Percentiles rank a stretch among this genome's conserved stretches.
These are phyloP conservation scores for Chaetomidium leptoderma DNA, from an alignment of 495 filamentous ascomycete species.

Conservation along the genomic window DNA sequence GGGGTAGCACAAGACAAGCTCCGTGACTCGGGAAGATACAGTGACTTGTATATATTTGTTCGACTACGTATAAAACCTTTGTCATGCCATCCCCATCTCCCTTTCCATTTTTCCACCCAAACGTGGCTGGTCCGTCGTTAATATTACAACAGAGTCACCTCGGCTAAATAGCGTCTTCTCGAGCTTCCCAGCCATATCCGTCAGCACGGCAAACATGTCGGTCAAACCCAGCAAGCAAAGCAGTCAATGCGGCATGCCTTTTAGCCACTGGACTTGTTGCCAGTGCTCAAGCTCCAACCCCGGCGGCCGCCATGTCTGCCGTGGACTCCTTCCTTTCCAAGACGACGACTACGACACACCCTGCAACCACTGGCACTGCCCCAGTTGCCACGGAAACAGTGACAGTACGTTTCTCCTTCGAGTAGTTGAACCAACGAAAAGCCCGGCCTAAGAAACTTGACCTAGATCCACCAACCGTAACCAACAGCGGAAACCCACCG, in stretches of 20 bases:
- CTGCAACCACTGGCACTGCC: constrained; percentile 10
- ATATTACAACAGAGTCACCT: too few species aligned
- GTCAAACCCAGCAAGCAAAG: not conserved
- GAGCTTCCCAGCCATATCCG: not conserved
- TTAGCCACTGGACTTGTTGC: constrained; percentile 5
- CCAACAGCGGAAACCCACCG: too few species aligned
- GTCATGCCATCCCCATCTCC: not conserved
- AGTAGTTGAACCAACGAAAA: not conserved
- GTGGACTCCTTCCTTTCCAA: not conserved
- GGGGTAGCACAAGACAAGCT: constrained; percentile 3
- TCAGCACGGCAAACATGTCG: not conserved
- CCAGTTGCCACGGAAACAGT: not conserved
- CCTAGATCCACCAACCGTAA: too few species aligned
- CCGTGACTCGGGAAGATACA: constrained; percentile 10
- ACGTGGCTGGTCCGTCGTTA: too few species aligned
- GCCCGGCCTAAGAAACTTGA: too few species aligned
- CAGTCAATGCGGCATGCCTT: not conserved
- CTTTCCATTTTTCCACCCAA: not conserved
- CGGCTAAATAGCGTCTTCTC: too few species aligned
- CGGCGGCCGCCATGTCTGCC: not conserved
- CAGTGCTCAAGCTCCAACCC: constrained; percentile 3
- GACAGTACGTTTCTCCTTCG: not conserved
- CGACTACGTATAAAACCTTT: not conserved
- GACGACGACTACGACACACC: not conserved
- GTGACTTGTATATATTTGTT: not conserved